Conservation (phyloP, 2,329 filamentous ascomycete genomes). For the Chaetomium strumarium region DNA sequence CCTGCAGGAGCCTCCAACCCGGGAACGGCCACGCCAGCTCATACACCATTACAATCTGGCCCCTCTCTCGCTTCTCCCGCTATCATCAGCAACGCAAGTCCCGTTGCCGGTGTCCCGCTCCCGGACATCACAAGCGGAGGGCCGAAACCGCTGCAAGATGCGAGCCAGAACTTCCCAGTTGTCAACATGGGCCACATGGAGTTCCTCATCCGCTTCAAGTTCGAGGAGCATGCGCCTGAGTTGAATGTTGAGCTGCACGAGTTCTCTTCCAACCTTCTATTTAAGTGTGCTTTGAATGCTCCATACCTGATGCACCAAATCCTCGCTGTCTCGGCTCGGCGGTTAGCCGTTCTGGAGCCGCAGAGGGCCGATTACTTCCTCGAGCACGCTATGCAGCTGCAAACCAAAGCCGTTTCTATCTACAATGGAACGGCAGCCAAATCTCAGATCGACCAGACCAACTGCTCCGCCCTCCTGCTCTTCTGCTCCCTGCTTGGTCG, state of each 20-base stretch:
- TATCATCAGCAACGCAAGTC: conserved; percentile 2
- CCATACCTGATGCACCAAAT: conserved; percentile 36
- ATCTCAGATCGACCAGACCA: conserved; percentile 26
- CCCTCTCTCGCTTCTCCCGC: not conserved
- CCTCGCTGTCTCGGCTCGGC: conserved; percentile 34
- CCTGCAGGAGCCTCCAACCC: not conserved
- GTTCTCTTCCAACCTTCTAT: conserved; percentile 13
- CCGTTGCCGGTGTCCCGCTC: conserved; percentile 18
- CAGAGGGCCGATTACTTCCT: conserved; percentile 24
- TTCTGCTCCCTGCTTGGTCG: conserved; percentile 41
- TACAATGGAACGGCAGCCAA: conserved; percentile 29
- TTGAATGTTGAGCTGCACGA: conserved; percentile 19
- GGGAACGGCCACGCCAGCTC: not conserved
- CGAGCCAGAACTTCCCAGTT: conserved; percentile 3
- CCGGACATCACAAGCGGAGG: conserved; percentile 7
- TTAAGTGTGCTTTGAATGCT: conserved; percentile 20
- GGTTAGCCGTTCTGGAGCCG: conserved; percentile 28
- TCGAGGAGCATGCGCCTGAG: conserved; percentile 20
- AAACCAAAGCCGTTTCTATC: conserved; percentile 38
- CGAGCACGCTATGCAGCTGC: conserved; percentile 37
- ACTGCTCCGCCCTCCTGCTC: conserved; percentile 37
- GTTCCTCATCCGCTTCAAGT: conserved; percentile 25
- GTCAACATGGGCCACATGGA: conserved; percentile 27
- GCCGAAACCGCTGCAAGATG: not conserved
- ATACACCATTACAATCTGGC: not conserved